Evolutionary conservation across 2,329 filamentous ascomycete genomes (phyloP).

Genomic region (Xylaria sp.): DNA sequence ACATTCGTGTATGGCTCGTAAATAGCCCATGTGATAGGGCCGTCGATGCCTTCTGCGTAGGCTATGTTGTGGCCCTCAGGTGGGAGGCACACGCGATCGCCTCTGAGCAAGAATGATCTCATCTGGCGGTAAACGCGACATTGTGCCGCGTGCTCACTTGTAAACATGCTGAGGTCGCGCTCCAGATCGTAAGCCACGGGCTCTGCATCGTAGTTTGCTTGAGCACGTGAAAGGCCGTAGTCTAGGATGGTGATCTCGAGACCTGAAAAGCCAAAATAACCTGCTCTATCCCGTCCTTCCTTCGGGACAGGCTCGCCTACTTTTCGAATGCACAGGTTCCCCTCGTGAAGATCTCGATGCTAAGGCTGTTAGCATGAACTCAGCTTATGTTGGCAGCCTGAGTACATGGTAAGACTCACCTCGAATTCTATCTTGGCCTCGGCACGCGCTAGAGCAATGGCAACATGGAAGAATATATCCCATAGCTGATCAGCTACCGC

Average conservation of each 20-base stretch:
- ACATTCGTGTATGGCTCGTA: conserved; percentile 72
- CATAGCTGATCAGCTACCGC: conserved; percentile 64
- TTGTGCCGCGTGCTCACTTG: conserved; percentile 68
- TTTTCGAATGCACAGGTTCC: conserved; percentile 69
- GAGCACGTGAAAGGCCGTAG: conserved; percentile 71
- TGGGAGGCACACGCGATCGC: conserved; percentile 62
- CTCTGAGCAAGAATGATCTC: conserved; percentile 66
- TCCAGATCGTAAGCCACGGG: conserved; percentile 69
- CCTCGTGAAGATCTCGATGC: conserved; percentile 74
- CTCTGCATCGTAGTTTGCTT: conserved; percentile 52
- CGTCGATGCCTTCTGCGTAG: conserved; percentile 59
- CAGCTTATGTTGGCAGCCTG: conserved; percentile 62
- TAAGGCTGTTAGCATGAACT: conserved; percentile 46
- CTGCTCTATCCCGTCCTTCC: conserved; percentile 47
- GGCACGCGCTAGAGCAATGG: conserved; percentile 69
- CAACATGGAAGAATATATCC: conserved; percentile 71
- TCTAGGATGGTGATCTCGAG: conserved; percentile 73
- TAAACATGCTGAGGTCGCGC: conserved; percentile 68
- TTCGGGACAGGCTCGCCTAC: conserved; percentile 51
- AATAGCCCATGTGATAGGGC: conserved; percentile 64
- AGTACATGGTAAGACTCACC: conserved; percentile 52
- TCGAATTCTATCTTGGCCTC: conserved; percentile 70
- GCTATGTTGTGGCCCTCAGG: conserved; percentile 59
- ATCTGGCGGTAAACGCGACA: conserved; percentile 72
- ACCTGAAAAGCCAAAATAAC: conserved; percentile 68